Evolutionary conservation across 164 flowering plant species (phyloP), one percentile per base, ranked within the genome.

Genomic region (Aristolochia fimbriata): DNA sequence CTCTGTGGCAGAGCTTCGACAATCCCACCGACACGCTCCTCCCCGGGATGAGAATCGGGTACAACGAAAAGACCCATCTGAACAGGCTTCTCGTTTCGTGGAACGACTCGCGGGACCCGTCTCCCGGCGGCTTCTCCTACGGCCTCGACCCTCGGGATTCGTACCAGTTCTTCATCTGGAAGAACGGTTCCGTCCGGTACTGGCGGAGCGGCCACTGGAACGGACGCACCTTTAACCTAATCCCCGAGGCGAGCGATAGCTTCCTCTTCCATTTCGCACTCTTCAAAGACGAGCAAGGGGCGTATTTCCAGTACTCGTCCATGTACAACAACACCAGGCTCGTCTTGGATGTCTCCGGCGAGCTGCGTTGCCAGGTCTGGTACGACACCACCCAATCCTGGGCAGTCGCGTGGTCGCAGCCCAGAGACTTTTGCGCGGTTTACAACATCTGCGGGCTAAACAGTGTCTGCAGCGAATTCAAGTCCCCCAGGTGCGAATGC

Each of bases 1-100:
- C 24, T 12, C 47, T 67, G 19, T 72, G 75, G 75, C 61, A 72
- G 57, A 72, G 75, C 52, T 72, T 72, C 27, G 66, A 68, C 9
- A 12, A 61, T 41, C 71, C 68, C 1, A 20, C 68, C 0, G 48
- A 67, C 25, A 45, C 65, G 3, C 37, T 63, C 60, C 7, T 71
- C 13, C 71, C 66, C 1, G 27, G 15, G 21, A 61, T 58, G 75
- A 50, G 50, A 59, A 4, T 60, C 1, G 57, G 61, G 5, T n/a
- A 9, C 8, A 61, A 65, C 27, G 14, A n/a, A 10, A 21, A 15
- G 46, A 61, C 65, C 0, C 53, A 57, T 6, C 17, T 15, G n/a
- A 70, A 24, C 6, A 17, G 15, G 2, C 1, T 15, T 1, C 15
- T 65, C 15, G 52, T 58, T 6, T 65, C 73, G 10, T 64, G 68